Conservation (phyloP, 1,284 basidiomycete genomes). For the Porodaedalea pini region DNA sequence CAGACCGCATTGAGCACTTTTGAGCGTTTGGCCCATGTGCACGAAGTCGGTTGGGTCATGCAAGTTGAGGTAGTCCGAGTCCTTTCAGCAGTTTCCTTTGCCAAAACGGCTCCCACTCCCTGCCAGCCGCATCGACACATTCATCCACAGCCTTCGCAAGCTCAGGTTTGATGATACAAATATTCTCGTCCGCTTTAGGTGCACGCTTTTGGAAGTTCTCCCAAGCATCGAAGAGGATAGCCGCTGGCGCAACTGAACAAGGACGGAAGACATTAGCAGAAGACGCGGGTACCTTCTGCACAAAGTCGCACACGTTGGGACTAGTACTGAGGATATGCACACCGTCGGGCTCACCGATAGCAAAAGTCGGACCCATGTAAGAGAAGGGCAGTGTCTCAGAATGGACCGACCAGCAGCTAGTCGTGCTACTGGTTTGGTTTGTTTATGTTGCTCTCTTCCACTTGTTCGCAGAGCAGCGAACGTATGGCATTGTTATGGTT, state of each 20-base stretch:
- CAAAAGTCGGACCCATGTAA: slow-evolving; percentile 74
- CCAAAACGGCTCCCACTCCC: slow-evolving; percentile 89
- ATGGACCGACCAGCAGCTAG: slow-evolving; percentile 81
- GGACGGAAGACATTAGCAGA: slow-evolving; percentile 84
- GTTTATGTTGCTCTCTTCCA: neutral
- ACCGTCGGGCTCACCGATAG: slow-evolving; percentile 85
- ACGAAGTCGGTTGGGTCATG: slow-evolving; percentile 91
- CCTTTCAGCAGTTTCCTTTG: slow-evolving; percentile 85
- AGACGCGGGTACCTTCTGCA: slow-evolving; percentile 89
- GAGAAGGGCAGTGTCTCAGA: slow-evolving; percentile 86
- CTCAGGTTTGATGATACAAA: slow-evolving; percentile 84
- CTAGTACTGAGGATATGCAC: slow-evolving; percentile 81
- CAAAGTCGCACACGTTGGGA: slow-evolving; percentile 78
- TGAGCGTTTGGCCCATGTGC: slow-evolving; percentile 85
- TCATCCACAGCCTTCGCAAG: slow-evolving; percentile 87
- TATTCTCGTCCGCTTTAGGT: slow-evolving; percentile 90
- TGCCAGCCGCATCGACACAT: slow-evolving; percentile 90
- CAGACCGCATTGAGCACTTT: slow-evolving; percentile 95
- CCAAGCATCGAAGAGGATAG: slow-evolving; percentile 90
- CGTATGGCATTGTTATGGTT: neutral
- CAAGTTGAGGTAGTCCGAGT: slow-evolving; percentile 92
- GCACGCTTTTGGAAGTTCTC: slow-evolving; percentile 81
- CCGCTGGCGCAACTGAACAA: slow-evolving; percentile 87
- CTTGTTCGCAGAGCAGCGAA: neutral
- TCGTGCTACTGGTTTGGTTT: neutral